Base-by-base conservation (phyloP, 208 protist species). In the Trypanosoma vivax region DNA sequence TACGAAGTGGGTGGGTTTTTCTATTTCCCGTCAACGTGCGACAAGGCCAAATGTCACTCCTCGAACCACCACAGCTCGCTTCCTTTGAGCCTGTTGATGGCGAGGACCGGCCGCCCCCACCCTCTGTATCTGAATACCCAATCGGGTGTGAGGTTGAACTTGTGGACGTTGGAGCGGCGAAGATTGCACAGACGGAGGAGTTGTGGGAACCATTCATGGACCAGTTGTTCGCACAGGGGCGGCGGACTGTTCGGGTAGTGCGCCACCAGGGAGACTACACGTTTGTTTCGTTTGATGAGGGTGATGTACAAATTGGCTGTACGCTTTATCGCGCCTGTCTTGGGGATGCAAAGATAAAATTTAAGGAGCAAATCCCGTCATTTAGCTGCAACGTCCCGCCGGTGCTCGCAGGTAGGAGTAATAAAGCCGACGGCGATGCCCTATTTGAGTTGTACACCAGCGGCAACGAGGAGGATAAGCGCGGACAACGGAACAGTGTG, bases 261-360 rank as follows among this genome's bases (percentile, higher is more conserved):
- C 60, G 86, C 2, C 86, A 93, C 55, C 57, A 59, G 16, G 86
- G 82, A 11, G 86, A 93, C 45, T 93, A 87, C 70, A 89, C 86
- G 3, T 88, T 93, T 62, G 86, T 93, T 24, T 19, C 82, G 13
- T 88, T 74, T 40, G 59, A 58, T 28, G 64, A 76, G 19, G 69
- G 83, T 6, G 54, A 70, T 1, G 62, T 84, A 45, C 34, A 67
- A 28, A 56, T 93, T 14, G 79, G 86, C 50, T 78, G 67, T 60
- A 93, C 86, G 2, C 71, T 93, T 6, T 89, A 93, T 58, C 79
- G 86, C 9, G 86, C 86, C 27, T 90, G 82, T 41, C 70, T 93
- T 30, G 74, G 74, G 30, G 79, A 90, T 40, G 79, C 83, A 0
- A 90, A 83, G 55, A 80, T 89, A 59, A 85, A 73, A 60, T 70